These are phyloP conservation scores for Viola pubescens DNA, from an alignment of 441 rosid species.

Conservation along the genomic window DNA sequence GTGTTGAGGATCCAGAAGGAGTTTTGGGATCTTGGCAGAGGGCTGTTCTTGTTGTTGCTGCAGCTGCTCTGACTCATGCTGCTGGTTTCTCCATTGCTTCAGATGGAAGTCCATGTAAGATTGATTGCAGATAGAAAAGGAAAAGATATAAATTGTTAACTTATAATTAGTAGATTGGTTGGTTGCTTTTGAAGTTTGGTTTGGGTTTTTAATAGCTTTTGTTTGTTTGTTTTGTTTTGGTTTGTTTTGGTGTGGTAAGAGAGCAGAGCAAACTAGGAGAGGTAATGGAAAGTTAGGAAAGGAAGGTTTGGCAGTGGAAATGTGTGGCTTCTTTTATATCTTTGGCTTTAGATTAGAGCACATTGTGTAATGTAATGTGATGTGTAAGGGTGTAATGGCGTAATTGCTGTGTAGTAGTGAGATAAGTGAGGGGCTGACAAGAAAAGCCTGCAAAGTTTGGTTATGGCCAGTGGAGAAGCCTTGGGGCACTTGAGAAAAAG, in stretches of 20 bases:
- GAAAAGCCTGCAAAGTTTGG: conserved; percentile 47
- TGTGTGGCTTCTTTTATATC: too few relatives aligned
- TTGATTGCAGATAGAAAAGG: conserved; percentile 20
- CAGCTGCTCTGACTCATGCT: conserved; percentile 49
- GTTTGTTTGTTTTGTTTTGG: neutral
- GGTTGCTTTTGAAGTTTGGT: conserved; percentile 13
- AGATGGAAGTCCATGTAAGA: conserved; percentile 71
- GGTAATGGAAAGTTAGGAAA: conserved; percentile 7
- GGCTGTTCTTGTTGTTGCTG: conserved; percentile 17
- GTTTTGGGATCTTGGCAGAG: conserved; percentile 60
- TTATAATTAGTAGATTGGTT: conserved; percentile 17
- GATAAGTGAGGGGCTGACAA: conserved; percentile 28
- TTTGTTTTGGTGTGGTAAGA: conserved; percentile 4
- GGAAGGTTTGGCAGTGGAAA: too few relatives aligned
- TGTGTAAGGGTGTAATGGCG: too few relatives aligned
- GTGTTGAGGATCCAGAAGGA: conserved; percentile 24
- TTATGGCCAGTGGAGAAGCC: conserved; percentile 40
- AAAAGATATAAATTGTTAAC: conserved; percentile 16
- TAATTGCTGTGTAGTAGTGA: too few relatives aligned
- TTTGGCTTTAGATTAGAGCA: too few relatives aligned
- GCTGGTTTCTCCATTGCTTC: conserved; percentile 82
- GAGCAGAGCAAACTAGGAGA: conserved; percentile 24
- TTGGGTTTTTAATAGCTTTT: conserved; percentile 15
- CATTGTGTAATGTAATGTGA: too few relatives aligned
- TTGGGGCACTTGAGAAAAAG: conserved; percentile 44